phyloP scores from a whole-genome alignment of 768 basidiomycete species.

The Collybiopsis luxurians region DNA sequence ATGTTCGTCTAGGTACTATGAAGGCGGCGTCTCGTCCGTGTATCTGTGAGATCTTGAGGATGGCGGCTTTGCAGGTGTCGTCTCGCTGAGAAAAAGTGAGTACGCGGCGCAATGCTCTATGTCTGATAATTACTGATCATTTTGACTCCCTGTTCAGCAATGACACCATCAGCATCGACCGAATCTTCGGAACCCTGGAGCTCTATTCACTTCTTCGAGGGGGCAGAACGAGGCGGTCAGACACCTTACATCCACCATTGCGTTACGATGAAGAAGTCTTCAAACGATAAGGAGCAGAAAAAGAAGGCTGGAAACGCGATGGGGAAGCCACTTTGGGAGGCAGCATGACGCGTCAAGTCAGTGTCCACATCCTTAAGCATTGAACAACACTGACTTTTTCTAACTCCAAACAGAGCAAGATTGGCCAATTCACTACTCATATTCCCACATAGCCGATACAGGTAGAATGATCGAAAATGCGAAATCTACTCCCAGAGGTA shows the following conservation, averaged over 20 bases:
- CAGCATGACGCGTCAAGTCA: constrained; percentile 95
- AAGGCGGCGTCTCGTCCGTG: constrained; percentile 96
- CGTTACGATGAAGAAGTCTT: constrained; percentile 58
- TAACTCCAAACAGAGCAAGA: constrained; percentile 76
- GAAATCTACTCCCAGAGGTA: constrained; percentile 89
- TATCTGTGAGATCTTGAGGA: constrained; percentile 99
- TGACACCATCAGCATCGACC: constrained; percentile 50
- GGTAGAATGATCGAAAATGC: constrained; percentile 96
- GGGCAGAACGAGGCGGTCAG: constrained; percentile 84
- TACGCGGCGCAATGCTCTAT: neutral
- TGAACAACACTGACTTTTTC: constrained; percentile 9
- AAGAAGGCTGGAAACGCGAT: constrained; percentile 52
- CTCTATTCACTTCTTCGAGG: constrained; percentile 97
- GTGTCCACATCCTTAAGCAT: too few relatives aligned
- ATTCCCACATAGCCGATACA: constrained; percentile 90
- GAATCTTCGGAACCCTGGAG: constrained; percentile 93
- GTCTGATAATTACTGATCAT: neutral
- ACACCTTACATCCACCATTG: constrained; percentile 95
- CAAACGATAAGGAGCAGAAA: constrained; percentile 36
- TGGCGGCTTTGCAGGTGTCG: constrained; percentile 94
- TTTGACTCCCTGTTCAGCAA: constrained; percentile 38
- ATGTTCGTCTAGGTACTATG: constrained; percentile 73
- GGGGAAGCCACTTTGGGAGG: constrained; percentile 88
- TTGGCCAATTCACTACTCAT: constrained; percentile 71
- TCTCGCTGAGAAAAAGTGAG: constrained; percentile 91